These are phyloP conservation scores for Ustilago crameri DNA, from an alignment of 1,284 basidiomycete species.

Conservation along the genomic window DNA sequence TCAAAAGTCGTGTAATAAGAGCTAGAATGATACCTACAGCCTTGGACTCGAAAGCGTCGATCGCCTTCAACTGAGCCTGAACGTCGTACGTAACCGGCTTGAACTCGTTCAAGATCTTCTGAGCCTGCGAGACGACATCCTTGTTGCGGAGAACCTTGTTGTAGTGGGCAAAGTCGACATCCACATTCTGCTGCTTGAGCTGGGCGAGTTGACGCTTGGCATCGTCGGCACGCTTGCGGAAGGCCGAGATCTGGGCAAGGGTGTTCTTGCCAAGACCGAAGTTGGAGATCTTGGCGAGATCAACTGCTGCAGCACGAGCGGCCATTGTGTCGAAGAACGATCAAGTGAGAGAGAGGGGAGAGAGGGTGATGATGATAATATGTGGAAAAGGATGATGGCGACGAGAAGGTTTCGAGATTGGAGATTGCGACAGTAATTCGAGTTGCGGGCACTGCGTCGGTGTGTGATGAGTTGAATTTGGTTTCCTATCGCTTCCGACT, in stretches of 20 bases:
- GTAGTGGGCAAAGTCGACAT: constrained; percentile 89
- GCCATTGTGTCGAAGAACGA: constrained; percentile 43
- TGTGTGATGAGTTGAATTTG: neutral
- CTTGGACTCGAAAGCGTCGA: constrained; percentile 95
- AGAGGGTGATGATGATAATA: constrained; percentile 3
- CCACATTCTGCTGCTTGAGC: constrained; percentile 79
- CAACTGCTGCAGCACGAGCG: constrained; percentile 57
- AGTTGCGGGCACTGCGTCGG: neutral
- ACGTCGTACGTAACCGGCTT: constrained; percentile 98
- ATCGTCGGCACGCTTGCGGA: constrained; percentile 93
- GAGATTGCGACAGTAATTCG: neutral
- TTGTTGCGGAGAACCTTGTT: constrained; percentile 86
- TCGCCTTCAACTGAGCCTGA: constrained; percentile 88
- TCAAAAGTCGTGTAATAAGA: neutral
- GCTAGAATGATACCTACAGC: constrained; percentile 76
- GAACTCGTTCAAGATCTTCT: constrained; percentile 88
- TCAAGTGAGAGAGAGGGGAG: constrained; percentile 4
- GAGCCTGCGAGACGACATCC: constrained; percentile 88
- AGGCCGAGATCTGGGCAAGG: constrained; percentile 80
- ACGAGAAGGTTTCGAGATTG: constrained; percentile 17
- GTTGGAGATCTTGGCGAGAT: constrained; percentile 64
- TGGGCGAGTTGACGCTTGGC: constrained; percentile 81
- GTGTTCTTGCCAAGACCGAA: constrained; percentile 67
- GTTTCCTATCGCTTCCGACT: constrained; percentile 2
- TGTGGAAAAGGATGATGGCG: constrained; percentile 1